These are phyloP conservation scores for Arctostaphylos glauca DNA, from an alignment of 148 eudicot genomes.

Conservation along the genomic window DNA sequence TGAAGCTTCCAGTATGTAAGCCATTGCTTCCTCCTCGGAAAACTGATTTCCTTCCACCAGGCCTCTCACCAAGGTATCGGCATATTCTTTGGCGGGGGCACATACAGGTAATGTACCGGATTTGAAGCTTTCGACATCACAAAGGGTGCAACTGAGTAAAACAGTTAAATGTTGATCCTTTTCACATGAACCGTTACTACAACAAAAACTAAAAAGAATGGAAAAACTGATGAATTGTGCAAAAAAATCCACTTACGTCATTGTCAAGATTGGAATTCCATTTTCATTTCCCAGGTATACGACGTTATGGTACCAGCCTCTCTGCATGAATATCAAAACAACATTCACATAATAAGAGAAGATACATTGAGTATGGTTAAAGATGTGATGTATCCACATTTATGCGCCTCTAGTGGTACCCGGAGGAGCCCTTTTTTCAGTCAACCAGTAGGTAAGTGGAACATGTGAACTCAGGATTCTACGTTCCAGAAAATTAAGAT, in stretches of 20 bases:
- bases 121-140: constrained; percentile 53
- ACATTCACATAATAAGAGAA: not conserved
- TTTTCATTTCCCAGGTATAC: constrained; percentile 73
- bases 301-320: constrained; percentile 82
- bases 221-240: not conserved
- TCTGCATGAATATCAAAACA: constrained; percentile 41
- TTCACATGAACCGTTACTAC: not conserved
- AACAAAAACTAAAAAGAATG: not conserved
- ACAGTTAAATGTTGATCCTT: not conserved
- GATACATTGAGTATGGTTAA: not conserved
- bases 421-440: not conserved
- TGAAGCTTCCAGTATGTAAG: constrained; percentile 68
- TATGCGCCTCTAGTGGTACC: not conserved
- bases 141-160: constrained; percentile 60
- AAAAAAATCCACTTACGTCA: constrained; percentile 63
- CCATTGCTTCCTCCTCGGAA: constrained; percentile 64
- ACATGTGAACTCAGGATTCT: not conserved
- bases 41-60: constrained; percentile 63
- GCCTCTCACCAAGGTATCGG: constrained; percentile 65
- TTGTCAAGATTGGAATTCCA: constrained; percentile 76
- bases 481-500: not conserved
- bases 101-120: constrained; percentile 49
- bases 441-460: not conserved
- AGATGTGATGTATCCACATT: not conserved
- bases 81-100: constrained; percentile 60